Evolutionary conservation across 805 yeast genomes (phyloP), one percentile per base, ranked within the genome.

Genomic region (Pichia scutulata): DNA sequence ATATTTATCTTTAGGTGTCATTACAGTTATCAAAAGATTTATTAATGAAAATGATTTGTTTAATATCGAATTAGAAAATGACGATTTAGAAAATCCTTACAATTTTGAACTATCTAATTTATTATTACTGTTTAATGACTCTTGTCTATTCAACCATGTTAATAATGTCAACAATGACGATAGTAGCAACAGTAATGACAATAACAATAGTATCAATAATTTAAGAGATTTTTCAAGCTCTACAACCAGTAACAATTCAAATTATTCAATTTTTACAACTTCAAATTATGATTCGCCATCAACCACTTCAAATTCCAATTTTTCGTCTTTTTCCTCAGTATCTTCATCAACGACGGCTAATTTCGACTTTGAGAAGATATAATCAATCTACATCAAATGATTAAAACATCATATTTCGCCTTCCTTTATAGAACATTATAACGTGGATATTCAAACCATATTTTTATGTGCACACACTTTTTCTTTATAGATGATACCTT

Each of bases 1-100:
- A 60, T 75, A 78, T 57, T 69, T 75, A 37, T 69, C 68, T 28
- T 60, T 77, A 46, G 84, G 84, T 1, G 84, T 78, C 13, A 70
- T 76, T n/a, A 74, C 73, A 18, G 80, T 76, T 19, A 61, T 69
- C 26, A 60, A 61, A 28, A 62, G 58, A 41, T 69, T 66, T 45
- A 54, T 67, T 39, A 40, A 60, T 14, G 65, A 63, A 41, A 61
- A 60, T 39, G 56, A 58, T 22, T 54, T 63, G 19, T 52, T 48
- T 9, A 51, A 54, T 30, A 24, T 57, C n/a, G 47, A 56, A 51
- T 46, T 48, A 26, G 59, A 58, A 24, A 40, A 14, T 10, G 39
- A 23, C 7, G n/a, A 21, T 39, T n/a, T 24, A 13, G 36, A 33
- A 9, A 46, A 37, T 19, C 49, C 52, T 7, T 52, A 44, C 43